Base-by-base conservation (phyloP, 1,284 basidiomycete species). In the Rhodotorula sp. region DNA sequence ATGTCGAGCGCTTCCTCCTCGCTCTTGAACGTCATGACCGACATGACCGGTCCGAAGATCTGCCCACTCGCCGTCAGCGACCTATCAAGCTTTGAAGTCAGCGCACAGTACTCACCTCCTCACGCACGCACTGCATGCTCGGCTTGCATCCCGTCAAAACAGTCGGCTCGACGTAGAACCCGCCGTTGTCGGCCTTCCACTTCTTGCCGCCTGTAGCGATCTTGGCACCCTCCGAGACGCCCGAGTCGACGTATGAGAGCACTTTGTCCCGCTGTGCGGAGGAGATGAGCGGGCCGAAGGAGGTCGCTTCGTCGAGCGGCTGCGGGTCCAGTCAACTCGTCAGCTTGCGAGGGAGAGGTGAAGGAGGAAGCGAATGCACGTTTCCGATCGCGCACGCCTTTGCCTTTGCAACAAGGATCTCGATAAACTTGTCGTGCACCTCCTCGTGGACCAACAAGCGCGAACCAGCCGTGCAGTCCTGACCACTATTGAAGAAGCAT, bases 221-320 rank as follows among this genome's bases (percentile, higher is more conserved):
- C 74, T 86, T 89, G 28, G 94, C 94, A 26, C 94, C 94, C 78
- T 91, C 88, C 72, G 86, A 78, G 80, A 90, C 91, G 46, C 94
- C 95, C 1, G 85, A 84, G 75, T 94, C 89, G 76, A 99, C 94
- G 80, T 94, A 97, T 22, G 82, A 82, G 86, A 92, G 89, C 62
- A 98, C 87, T 75, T 90, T 89, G 80, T 97, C 92, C 76, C 89
- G 91, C 80, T 98, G 94, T 31, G 76, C 73, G 61, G 77, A 71
- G 40, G 72, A 74, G 57, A 77, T 67, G 77, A 94, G 83, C 28
- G 93, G 92, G 4, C 92, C 92, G 52, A 88, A 90, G 61, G 86
- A 86, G 24, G 85, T 87, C 55, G 83, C 82, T 60, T 90, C 88
- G 77, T 91, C 87, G 74, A 90, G 87, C 0, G 90, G 91, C 78